Evolutionary conservation across 257 asterid genomes (phyloP).

Genomic region (Scutellaria galericulata): DNA sequence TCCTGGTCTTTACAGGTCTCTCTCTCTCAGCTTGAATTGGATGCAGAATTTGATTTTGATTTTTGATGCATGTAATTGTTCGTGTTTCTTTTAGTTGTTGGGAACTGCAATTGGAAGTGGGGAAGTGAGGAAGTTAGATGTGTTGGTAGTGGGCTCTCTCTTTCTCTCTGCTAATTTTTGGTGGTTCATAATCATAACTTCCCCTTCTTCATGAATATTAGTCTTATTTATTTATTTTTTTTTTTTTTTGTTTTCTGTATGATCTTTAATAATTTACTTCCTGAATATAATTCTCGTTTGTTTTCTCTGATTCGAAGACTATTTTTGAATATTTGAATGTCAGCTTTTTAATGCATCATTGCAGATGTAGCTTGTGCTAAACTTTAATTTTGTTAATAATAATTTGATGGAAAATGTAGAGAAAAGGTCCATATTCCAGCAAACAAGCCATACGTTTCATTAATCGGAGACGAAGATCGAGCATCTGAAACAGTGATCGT

Average conservation of each 20-base stretch:
- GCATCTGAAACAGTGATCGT: constrained; percentile 53
- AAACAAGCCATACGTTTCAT: constrained; percentile 67
- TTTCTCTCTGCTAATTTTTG: constrained; percentile 1
- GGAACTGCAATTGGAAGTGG: constrained; percentile 42
- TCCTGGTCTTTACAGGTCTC: constrained; percentile 81
- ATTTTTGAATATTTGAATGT: not conserved
- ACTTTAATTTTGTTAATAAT: not conserved
- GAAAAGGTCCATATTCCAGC: constrained; percentile 75
- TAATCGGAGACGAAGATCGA: constrained; percentile 56
- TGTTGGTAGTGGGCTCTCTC: constrained; percentile 32
- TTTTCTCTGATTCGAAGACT: not conserved
- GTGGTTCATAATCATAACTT: constrained; percentile 1
- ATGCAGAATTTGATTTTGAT: constrained; percentile 23
- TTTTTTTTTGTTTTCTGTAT: not conserved
- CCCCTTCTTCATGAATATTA: not conserved
- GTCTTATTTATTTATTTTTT: no score
- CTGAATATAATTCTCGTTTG: not conserved
- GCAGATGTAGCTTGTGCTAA: not conserved
- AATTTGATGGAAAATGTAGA: constrained; percentile 41
- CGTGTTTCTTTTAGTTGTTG: constrained; percentile 25
- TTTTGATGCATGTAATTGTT: constrained; percentile 38
- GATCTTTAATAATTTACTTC: not conserved
- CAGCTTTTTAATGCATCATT: not conserved
- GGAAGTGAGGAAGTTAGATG: constrained; percentile 43
- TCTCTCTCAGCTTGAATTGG: not conserved